Base-by-base conservation (phyloP, 192 early-diverging fungal genomes). In the Entomortierella beljakovae region DNA sequence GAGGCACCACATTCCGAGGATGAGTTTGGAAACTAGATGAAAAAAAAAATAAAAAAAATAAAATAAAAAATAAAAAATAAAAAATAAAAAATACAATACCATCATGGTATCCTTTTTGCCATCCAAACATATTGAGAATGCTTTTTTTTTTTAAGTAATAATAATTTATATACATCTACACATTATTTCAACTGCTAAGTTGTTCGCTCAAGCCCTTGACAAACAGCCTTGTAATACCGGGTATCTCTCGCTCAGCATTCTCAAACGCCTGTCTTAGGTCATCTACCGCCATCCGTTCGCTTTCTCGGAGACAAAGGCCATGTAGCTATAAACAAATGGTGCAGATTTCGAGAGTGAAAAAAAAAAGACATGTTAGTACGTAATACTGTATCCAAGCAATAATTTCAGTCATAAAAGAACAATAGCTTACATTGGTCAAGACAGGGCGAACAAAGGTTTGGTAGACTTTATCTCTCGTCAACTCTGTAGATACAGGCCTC, bases 391-490 rank as follows among this genome's bases (percentile, higher is more conserved):
- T 10, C 11, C 10, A 1, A 6, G 54, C 28, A 56, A 20, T 18
- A 31, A 55, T 6, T 33, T 56, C 54, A n/a, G n/a, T n/a, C n/a
- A 33, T 22, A 49, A 49, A 4, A 33, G 22, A 37, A 61, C 4
- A 43, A 42, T 6, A 53, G 4, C 59, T 67, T 62, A 76, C 73
- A n/a, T 76, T 76, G 31, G 57, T 62, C 1, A 76, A 46, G 9
- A 76, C 73, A 0, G 73, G 73, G 3, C 73, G 57, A 16, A 76
- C 73, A 76, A 76, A 76, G 0, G 73, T 68, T 26, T 68, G 73
- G 52, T 76, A 76, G 3, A 82, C 83, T 55, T 80, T 71, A n/a
- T 72, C 65, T n/a, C 75, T 57, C n/a, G 76, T 68, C 26, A 79
- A 53, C 26, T 77, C 81, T 10, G 77, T 54, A 23, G 73, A 65